Evolutionary conservation across 2,329 filamentous ascomycete species (phyloP).

Genomic region (Oidium heveae): DNA sequence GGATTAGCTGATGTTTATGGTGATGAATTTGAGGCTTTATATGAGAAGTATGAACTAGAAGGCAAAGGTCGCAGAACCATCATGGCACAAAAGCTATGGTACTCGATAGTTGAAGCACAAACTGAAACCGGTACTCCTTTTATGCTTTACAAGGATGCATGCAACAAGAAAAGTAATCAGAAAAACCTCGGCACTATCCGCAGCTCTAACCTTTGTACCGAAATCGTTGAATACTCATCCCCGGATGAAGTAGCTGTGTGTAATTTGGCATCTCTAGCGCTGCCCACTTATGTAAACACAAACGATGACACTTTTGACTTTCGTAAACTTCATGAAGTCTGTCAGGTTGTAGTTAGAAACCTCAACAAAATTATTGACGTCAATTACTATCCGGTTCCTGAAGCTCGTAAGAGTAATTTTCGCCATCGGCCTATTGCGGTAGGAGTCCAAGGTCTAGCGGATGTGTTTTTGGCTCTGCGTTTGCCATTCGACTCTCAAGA

Average conservation of each 20-base stretch:
- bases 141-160: slow-evolving; percentile 98
- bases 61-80: slow-evolving; percentile 73
- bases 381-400: no score
- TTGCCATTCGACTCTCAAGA: slow-evolving; percentile 93
- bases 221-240: no score
- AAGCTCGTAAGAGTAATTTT: no score
- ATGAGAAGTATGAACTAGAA: slow-evolving; percentile 75
- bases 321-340: no score
- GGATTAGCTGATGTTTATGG: slow-evolving; percentile 92
- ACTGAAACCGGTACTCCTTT: slow-evolving; percentile 98
- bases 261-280: no score
- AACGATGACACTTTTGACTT: no score
- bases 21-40: slow-evolving; percentile 87
- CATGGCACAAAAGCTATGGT: slow-evolving; percentile 98
- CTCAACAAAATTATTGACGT: no score
- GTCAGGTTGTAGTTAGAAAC: no score
- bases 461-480: slow-evolving; percentile 90
- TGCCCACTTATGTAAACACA: no score
- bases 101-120: slow-evolving; percentile 91
- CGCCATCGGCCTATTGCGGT: no score
- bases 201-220: slow-evolving; percentile 96
- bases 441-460: no score
- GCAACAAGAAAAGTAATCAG: slow-evolving; percentile 99
- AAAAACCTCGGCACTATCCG: slow-evolving; percentile 98
- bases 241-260: no score